Evolutionary conservation across 2,329 filamentous ascomycete species (phyloP).

Genomic region (Waltergamsia citrina): DNA sequence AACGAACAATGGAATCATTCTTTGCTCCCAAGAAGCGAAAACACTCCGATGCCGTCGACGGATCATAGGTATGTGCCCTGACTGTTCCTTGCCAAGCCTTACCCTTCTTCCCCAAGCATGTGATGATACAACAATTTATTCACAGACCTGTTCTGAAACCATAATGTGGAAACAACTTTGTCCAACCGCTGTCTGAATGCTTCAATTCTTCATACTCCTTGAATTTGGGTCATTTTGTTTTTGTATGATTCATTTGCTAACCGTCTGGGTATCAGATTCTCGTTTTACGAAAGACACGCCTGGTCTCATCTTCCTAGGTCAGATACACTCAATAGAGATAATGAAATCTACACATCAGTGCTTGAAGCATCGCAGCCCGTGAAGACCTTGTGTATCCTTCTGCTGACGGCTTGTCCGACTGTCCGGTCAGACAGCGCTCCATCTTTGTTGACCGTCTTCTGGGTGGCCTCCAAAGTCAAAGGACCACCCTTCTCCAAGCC

Average conservation of each 20-base stretch:
- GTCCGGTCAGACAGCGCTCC: constrained; percentile 44
- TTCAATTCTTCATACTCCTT: constrained; percentile 8
- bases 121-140: constrained; percentile 62
- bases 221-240: not conserved
- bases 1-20: constrained; percentile 69
- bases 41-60: constrained; percentile 12
- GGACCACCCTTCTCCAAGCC: constrained; percentile 52
- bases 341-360: constrained; percentile 32
- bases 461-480: constrained; percentile 50
- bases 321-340: too few species aligned
- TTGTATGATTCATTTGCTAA: too few species aligned
- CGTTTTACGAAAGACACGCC: too few species aligned
- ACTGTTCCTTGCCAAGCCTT: constrained; percentile 6
- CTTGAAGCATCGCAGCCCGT: constrained; percentile 44
- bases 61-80: constrained; percentile 28
- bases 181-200: constrained; percentile 88
- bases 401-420: constrained; percentile 49
- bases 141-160: constrained; percentile 80
- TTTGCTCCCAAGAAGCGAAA: constrained; percentile 35
- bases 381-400: constrained; percentile 51
- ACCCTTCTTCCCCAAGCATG: constrained; percentile 17
- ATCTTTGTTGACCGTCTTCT: constrained; percentile 46
- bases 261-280: too few species aligned
- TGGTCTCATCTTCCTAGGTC: too few species aligned
- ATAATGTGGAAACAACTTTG: constrained; percentile 60